A percentile compares a stretch with the other conserved stretches of the same genome.
Evolutionary conservation across 2,329 filamentous ascomycete genomes (phyloP).

Genomic region (Neospermospora avenae): DNA sequence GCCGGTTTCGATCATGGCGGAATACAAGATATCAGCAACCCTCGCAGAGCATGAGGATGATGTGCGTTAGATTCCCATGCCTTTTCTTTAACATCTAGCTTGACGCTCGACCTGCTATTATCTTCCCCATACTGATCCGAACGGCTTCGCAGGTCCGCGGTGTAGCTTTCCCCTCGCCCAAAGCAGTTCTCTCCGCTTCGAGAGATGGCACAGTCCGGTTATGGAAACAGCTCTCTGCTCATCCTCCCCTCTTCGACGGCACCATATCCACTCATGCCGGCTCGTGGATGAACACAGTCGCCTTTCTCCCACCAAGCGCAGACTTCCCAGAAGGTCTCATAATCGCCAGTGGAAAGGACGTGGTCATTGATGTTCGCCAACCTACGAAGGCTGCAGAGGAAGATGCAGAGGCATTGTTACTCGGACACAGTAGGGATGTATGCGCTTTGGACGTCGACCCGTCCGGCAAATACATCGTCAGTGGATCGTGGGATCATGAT

Average conservation of each 20-base stretch:
- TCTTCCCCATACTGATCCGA: background rate
- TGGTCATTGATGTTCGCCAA: conserved; percentile 85
- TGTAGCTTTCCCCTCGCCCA: conserved; percentile 71
- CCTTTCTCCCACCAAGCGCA: conserved; percentile 68
- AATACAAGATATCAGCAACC: conserved; percentile 91
- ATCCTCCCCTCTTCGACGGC: conserved; percentile 70
- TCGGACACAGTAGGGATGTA: conserved; percentile 85
- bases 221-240: conserved; percentile 68
- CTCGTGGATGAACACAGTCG: conserved; percentile 82
- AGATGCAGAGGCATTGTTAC: conserved; percentile 78
- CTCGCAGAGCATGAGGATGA: conserved; percentile 89
- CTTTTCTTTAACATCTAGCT: conserved; percentile 11
- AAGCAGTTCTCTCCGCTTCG: conserved; percentile 78
- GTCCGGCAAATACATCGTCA: conserved; percentile 72
- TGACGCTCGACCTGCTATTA: no score
- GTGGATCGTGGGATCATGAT: conserved; percentile 89
- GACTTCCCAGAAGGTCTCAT: conserved; percentile 73
- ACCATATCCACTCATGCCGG: conserved; percentile 76
- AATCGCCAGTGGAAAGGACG: conserved; percentile 84
- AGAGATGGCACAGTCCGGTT: conserved; percentile 86
- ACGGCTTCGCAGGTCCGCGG: conserved; percentile 69
- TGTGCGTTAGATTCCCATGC: conserved; percentile 52
- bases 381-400: conserved; percentile 64
- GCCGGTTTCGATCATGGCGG: conserved; percentile 55
- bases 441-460: conserved; percentile 80